Conservation (phyloP, 1,284 basidiomycete genomes). For the Ganoderma meredithae region DNA sequence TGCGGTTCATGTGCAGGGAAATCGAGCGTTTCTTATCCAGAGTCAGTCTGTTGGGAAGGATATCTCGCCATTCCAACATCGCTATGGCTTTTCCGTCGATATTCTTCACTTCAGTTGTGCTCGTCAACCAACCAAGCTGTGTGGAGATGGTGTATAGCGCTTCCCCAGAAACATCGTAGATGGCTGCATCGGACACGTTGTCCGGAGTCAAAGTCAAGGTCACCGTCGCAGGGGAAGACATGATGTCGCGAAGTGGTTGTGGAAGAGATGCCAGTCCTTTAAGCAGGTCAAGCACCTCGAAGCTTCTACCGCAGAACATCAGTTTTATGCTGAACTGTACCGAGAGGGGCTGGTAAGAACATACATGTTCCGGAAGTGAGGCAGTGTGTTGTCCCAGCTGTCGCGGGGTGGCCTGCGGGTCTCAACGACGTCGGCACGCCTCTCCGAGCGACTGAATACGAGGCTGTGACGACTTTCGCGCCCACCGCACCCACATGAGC, state of each 20-base stretch:
- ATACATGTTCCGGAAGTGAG: not conserved
- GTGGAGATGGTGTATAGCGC: slow-evolving; percentile 5
- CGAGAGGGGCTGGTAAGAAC: not conserved
- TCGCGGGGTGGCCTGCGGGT: not conserved
- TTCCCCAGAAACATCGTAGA: slow-evolving; percentile 37
- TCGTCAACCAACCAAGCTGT: not conserved
- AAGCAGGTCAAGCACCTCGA: not conserved
- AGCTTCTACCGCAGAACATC: not conserved
- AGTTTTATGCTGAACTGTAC: not conserved
- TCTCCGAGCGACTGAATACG: not conserved
- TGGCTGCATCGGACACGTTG: slow-evolving; percentile 51
- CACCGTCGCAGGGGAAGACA: not conserved
- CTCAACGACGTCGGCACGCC: not conserved
- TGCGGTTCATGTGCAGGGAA: not conserved
- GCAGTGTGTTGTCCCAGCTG: not conserved
- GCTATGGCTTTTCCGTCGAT: not conserved
- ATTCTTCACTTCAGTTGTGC: not conserved
- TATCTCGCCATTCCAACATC: slow-evolving; percentile 41
- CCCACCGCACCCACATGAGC: not conserved
- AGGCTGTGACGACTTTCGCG: not conserved
- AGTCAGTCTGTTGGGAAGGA: slow-evolving; percentile 19
- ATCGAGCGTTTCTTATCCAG: not conserved
- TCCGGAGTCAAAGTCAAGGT: slow-evolving; percentile 47
- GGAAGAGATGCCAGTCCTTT: not conserved
- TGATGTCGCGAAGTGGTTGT: not conserved